These are phyloP conservation scores for Arabis hirsuta DNA, from an alignment of 345 rosid species.

Conservation along the genomic window DNA sequence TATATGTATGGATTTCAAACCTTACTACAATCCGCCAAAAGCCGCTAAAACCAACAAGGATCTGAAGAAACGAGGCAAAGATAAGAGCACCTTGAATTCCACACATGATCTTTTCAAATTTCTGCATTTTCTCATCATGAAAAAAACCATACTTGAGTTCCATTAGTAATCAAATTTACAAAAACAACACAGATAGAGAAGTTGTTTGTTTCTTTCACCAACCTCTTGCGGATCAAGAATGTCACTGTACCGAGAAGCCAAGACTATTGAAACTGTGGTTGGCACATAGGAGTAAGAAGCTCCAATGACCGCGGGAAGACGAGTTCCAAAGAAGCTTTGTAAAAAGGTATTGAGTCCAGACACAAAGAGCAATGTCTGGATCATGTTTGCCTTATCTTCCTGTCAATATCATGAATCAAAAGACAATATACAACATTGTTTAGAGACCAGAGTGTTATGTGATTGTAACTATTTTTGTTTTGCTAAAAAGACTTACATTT, in stretches of 20 bases:
- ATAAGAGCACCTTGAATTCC: slow-evolving; percentile 85
- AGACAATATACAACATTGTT: slow-evolving; percentile 14
- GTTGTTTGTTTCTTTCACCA: slow-evolving; percentile 19
- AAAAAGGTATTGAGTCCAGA: slow-evolving; percentile 81
- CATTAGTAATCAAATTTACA: background rate
- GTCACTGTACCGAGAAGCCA: slow-evolving; percentile 80
- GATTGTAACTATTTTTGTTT: background rate
- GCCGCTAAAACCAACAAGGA: slow-evolving; percentile 87
- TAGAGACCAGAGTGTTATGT: background rate
- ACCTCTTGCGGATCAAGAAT: slow-evolving; percentile 82
- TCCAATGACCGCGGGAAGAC: slow-evolving; percentile 88
- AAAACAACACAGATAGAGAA: background rate
- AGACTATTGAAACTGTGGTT: slow-evolving; percentile 70
- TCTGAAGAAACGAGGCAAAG: slow-evolving; percentile 80
- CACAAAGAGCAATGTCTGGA: slow-evolving; percentile 87
- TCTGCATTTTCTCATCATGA: slow-evolving; percentile 50
- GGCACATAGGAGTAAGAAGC: slow-evolving; percentile 82
- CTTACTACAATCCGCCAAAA: slow-evolving; percentile 91
- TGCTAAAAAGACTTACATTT: slow-evolving; percentile 55
- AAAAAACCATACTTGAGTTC: background rate
- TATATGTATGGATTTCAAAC: slow-evolving; percentile 37
- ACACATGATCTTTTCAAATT: slow-evolving; percentile 84
- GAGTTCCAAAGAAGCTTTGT: slow-evolving; percentile 77
- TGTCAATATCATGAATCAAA: slow-evolving; percentile 21
- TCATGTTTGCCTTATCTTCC: slow-evolving; percentile 91